These are phyloP conservation scores for Penicilliopsis zonata DNA, from an alignment of 495 filamentous ascomycete genomes.

Conservation along the genomic window DNA sequence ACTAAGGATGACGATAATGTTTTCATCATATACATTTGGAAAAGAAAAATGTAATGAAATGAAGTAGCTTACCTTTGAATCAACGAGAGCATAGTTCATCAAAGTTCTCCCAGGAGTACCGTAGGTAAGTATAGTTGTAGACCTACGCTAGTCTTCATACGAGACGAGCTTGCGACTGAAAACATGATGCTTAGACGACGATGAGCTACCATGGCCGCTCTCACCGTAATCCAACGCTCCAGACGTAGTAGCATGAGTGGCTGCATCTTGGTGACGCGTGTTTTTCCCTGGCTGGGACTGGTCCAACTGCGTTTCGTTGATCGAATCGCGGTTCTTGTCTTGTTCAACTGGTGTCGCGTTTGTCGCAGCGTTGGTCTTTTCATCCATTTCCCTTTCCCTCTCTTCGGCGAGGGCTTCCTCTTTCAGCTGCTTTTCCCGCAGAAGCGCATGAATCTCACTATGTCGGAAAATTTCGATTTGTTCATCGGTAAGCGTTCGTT, in stretches of 20 bases:
- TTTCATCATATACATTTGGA: conserved; percentile 35
- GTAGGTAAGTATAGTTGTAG: too few species aligned
- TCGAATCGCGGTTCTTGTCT: too few species aligned
- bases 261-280: too few species aligned
- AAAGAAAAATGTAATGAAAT: neutral
- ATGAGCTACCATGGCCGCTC: neutral
- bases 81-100: neutral
- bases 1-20: conserved; percentile 35
- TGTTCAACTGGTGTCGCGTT: neutral
- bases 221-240: conserved; percentile 10
- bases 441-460: conserved; percentile 68
- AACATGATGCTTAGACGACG: conserved; percentile 2
- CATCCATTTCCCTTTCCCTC: neutral
- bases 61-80: neutral
- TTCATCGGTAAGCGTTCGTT: conserved; percentile 84
- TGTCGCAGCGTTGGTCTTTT: neutral
- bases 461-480: conserved; percentile 86
- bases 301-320: neutral
- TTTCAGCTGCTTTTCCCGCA: conserved; percentile 37
- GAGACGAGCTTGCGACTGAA: conserved; percentile 24
- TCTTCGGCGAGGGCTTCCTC: conserved; percentile 7
- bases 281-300: too few species aligned
- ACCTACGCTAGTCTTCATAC: too few species aligned
- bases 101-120: too few species aligned
- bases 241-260: neutral